Evolutionary conservation across 257 asterid species (phyloP).

Genomic region (Nicotiana paniculata): DNA sequence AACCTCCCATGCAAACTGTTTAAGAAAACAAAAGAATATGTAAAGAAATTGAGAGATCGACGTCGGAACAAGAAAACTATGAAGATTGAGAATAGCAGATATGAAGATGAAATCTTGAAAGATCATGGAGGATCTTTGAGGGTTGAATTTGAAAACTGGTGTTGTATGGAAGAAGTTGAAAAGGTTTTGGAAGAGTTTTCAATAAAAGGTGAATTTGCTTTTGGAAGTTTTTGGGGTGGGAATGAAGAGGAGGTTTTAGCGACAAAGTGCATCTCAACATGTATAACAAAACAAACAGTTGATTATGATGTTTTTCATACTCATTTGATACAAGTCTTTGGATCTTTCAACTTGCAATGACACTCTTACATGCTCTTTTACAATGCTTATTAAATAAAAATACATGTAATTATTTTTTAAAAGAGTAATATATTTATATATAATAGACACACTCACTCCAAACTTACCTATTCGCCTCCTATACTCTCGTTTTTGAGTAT

Average conservation of each 20-base stretch:
- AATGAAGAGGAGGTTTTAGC: slow-evolving; percentile 8
- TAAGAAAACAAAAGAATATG: slow-evolving; percentile 35
- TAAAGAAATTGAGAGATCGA: slow-evolving; percentile 31
- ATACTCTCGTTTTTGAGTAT: neutral
- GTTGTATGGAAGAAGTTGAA: slow-evolving; percentile 70
- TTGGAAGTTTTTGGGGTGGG: slow-evolving; percentile 77
- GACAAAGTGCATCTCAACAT: slow-evolving; percentile 24
- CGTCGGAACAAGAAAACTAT: slow-evolving; percentile 22
- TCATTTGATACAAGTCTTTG: slow-evolving; percentile 47
- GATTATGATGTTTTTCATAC: slow-evolving; percentile 44
- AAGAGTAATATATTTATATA: no score
- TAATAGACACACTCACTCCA: neutral
- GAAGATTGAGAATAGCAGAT: slow-evolving; percentile 20
- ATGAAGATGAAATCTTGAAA: slow-evolving; percentile 28
- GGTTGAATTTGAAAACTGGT: slow-evolving; percentile 15
- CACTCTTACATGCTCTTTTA: slow-evolving; percentile 12
- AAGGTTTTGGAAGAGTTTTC: slow-evolving; percentile 58
- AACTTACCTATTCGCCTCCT: no score
- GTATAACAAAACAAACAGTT: slow-evolving; percentile 34
- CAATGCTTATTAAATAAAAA: neutral
- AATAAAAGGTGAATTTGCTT: slow-evolving; percentile 62
- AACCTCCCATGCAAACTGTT: slow-evolving; percentile 51
- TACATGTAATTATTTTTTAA: no score
- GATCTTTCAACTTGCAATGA: slow-evolving; percentile 23
- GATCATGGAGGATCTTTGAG: slow-evolving; percentile 26